These are phyloP conservation scores for Penicillium griseofulvum DNA, from an alignment of 2,329 filamentous ascomycete species.

Conservation along the genomic window DNA sequence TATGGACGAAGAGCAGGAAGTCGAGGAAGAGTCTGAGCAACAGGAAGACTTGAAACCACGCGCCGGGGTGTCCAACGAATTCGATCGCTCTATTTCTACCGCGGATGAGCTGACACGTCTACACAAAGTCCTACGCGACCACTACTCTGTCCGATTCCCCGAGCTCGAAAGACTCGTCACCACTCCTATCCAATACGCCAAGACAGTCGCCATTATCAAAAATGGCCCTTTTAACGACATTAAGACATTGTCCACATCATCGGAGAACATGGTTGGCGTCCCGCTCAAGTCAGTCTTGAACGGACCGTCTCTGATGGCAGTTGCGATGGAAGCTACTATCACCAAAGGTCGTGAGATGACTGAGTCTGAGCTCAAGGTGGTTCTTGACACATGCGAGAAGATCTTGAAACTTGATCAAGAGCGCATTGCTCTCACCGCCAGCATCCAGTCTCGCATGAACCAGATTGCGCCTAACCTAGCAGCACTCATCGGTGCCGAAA, in stretches of 20 bases:
- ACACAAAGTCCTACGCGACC: constrained; percentile 94
- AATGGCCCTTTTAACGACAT: constrained; percentile 91
- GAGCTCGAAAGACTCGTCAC: constrained; percentile 88
- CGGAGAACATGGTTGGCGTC: constrained; percentile 72
- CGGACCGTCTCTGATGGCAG: constrained; percentile 88
- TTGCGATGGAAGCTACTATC: constrained; percentile 89
- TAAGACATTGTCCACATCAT: constrained; percentile 71
- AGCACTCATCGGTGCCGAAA: constrained; percentile 83
- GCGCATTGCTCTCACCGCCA: constrained; percentile 83
- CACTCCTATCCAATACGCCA: constrained; percentile 91
- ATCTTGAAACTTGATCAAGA: constrained; percentile 82
- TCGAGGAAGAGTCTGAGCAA: constrained; percentile 57
- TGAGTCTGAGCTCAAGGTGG: constrained; percentile 68
- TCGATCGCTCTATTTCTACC: constrained; percentile 89
- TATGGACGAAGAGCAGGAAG: constrained; percentile 59
- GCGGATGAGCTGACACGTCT: constrained; percentile 89
- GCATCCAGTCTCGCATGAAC: constrained; percentile 95
- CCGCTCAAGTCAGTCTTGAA: constrained; percentile 79
- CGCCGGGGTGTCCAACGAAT: constrained; percentile 70
- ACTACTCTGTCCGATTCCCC: constrained; percentile 91
- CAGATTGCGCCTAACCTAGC: constrained; percentile 94
- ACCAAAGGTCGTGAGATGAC: constrained; percentile 77
- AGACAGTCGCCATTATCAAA: constrained; percentile 86
- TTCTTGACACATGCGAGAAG: constrained; percentile 80
- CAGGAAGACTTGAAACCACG: constrained; percentile 56